Base-by-base conservation (phyloP, 2,329 filamentous ascomycete species). In the Aspergillus jensenii region DNA sequence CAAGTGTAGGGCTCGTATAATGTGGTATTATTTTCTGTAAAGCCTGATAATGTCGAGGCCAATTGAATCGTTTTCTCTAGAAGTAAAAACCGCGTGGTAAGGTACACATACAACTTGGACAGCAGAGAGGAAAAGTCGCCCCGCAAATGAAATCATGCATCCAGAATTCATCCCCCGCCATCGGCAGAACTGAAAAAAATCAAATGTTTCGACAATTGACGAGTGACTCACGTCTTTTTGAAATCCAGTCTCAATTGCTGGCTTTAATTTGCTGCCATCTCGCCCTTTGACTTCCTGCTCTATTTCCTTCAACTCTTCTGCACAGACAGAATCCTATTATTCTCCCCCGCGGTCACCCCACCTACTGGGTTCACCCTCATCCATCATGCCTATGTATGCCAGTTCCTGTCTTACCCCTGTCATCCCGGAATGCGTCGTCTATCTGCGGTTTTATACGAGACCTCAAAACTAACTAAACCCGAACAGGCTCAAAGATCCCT, bases 401-500 rank as follows among this genome's bases (percentile, higher is more conserved):
- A 56, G 71, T 66, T 43, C 9, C 40, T 46, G 31, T 50, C 44
- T 27, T 39, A 27, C 48, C 55, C 35, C 53, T 35, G 39, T 52
- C 50, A 49, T 44, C 21, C 41, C 40, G n/a, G 52, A 55, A 17
- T 49, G 39, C 14, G 23, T 31, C 40, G 56, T 25, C 41, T 11
- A 21, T 39, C 25, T 35, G 4, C 27, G 27, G 27, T 11, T 50
- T 17, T 57, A 69, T 27, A 63, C 12, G 9, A 7, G 41, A 33
- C 23, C 45, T 11, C 27, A n/a, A 37, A n/a, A 40, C 17, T 40
- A 49, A 44, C 45, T 53, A 41, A 46, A 9, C 27, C 56, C 11
- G 8, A 44, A 23, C 43, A 79, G 78, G 78, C 77, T 80, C 60
- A 79, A 79, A 59, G 78, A 80, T 66, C 78, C 78, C 49, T 80